Percentiles rank a stretch among this genome's conserved stretches.
Conservation (phyloP, 176 grass and related monocot species). For the Oryza officinalis region DNA sequence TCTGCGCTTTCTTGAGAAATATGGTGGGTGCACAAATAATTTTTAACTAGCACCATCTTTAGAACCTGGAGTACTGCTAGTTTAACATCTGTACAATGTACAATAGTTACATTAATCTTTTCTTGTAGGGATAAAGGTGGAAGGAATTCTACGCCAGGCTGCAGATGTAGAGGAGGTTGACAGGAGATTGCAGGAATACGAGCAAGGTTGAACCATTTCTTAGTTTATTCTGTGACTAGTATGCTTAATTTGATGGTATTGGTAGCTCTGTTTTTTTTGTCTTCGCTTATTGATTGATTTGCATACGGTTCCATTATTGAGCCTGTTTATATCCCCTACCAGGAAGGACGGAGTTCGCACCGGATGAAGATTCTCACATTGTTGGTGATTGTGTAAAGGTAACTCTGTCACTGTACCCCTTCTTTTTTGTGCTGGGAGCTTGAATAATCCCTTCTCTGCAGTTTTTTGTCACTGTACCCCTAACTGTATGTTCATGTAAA, state of each 20-base stretch:
- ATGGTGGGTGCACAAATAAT: conserved; percentile 57
- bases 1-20: conserved; percentile 89
- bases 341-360: conserved; percentile 85
- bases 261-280: conserved; percentile 1
- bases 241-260: conserved; percentile 27
- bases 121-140: conserved; percentile 84
- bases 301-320: conserved; percentile 25
- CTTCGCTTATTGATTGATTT: conserved; percentile 11
- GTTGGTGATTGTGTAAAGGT: conserved; percentile 99
- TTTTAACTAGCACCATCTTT: conserved; percentile 27
- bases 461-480: no score
- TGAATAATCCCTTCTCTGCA: neutral
- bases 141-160: conserved; percentile 95
- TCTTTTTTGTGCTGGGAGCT: neutral
- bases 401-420: conserved; percentile 17
- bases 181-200: conserved; percentile 86
- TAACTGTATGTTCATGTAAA: conserved; percentile 16
- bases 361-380: conserved; percentile 93
- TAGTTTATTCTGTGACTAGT: conserved; percentile 29
- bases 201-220: conserved; percentile 75
- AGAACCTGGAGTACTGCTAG: conserved; percentile 23
- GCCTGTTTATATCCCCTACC: conserved; percentile 42
- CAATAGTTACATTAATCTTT: conserved; percentile 39
- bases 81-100: conserved; percentile 27
- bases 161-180: conserved; percentile 99